These are phyloP conservation scores for Dryadomyces quercus-mongolicae DNA, from an alignment of 2,329 filamentous ascomycete species.

Conservation along the genomic window DNA sequence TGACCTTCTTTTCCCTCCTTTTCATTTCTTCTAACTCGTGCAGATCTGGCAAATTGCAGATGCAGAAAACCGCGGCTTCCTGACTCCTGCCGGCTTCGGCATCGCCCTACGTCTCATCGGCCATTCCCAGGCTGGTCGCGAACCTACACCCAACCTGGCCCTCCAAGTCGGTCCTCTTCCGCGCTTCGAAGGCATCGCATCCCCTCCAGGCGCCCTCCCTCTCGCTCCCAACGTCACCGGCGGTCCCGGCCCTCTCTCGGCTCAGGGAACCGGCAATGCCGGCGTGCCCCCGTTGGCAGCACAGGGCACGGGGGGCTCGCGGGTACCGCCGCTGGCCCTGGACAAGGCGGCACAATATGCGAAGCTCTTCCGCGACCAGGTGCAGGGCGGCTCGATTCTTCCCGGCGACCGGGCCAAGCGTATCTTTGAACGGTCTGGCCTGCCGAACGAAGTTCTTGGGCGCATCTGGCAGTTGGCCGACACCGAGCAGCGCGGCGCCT, in stretches of 20 bases:
- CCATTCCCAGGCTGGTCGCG: constrained; percentile 80
- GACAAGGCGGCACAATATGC: constrained; percentile 87
- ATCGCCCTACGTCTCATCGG: constrained; percentile 89
- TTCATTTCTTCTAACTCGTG: neutral
- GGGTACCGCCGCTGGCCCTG: constrained; percentile 77
- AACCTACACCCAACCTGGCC: constrained; percentile 70
- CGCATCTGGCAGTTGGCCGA: constrained; percentile 94
- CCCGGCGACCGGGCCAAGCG: constrained; percentile 79
- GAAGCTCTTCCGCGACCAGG: constrained; percentile 81
- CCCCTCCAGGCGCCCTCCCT: constrained; percentile 21
- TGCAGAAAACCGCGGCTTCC: constrained; percentile 85
- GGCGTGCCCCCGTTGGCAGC: constrained; percentile 12
- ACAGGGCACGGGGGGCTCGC: constrained; percentile 33
- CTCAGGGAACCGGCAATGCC: constrained; percentile 44
- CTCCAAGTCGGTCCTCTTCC: constrained; percentile 80
- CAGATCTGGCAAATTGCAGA: constrained; percentile 99
- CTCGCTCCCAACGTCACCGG: constrained; percentile 17
- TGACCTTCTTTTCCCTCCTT: neutral
- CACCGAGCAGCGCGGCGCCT: constrained; percentile 77
- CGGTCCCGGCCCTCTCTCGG: constrained; percentile 27
- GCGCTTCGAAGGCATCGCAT: constrained; percentile 67
- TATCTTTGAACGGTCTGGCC: constrained; percentile 86
- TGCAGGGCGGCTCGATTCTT: constrained; percentile 58
- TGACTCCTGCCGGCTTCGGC: constrained; percentile 87
- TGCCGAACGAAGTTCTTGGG: constrained; percentile 85